Conservation (phyloP, 2,329 filamentous ascomycete genomes). For the Sporothrix protearum region DNA sequence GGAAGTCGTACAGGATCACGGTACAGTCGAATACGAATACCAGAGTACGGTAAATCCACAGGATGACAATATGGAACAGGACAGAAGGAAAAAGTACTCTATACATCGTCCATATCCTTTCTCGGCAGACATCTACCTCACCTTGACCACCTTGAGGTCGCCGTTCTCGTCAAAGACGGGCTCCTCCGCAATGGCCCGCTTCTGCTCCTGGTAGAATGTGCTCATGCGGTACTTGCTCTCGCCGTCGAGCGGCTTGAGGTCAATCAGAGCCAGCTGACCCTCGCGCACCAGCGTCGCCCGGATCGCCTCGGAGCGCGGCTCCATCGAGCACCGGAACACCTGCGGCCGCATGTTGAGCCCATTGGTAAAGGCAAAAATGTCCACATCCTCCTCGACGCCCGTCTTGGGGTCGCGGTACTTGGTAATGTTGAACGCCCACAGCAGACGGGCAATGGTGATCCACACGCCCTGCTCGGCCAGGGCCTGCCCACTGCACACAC, state of each 20-base stretch:
- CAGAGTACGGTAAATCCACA: no score
- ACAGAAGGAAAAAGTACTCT: no score
- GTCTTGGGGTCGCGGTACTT: slow-evolving; percentile 37
- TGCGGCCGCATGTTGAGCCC: slow-evolving; percentile 57
- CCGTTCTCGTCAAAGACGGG: slow-evolving; percentile 33
- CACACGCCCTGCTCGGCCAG: slow-evolving; percentile 59
- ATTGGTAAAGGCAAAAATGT: slow-evolving; percentile 53
- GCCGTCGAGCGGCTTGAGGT: slow-evolving; percentile 51
- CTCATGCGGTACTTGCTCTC: slow-evolving; percentile 57
- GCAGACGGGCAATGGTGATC: slow-evolving; percentile 53
- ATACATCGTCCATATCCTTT: no score
- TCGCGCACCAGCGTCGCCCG: slow-evolving; percentile 50
- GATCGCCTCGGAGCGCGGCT: slow-evolving; percentile 48
- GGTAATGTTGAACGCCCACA: slow-evolving; percentile 56
- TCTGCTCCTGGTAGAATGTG: slow-evolving; percentile 45
- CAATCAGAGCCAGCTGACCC: slow-evolving; percentile 49
- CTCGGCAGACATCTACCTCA: slow-evolving; percentile 25
- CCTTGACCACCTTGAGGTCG: slow-evolving; percentile 31
- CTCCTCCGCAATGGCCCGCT: slow-evolving; percentile 30
- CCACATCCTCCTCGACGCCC: slow-evolving; percentile 46
- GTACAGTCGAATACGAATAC: no score
- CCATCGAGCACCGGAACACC: slow-evolving; percentile 53
- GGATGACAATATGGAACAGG: no score
- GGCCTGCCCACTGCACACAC: slow-evolving; percentile 52
- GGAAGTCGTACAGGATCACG: no score